These are phyloP conservation scores for Verticillium dahliae DNA, from an alignment of 2,329 filamentous ascomycete genomes.

Conservation along the genomic window DNA sequence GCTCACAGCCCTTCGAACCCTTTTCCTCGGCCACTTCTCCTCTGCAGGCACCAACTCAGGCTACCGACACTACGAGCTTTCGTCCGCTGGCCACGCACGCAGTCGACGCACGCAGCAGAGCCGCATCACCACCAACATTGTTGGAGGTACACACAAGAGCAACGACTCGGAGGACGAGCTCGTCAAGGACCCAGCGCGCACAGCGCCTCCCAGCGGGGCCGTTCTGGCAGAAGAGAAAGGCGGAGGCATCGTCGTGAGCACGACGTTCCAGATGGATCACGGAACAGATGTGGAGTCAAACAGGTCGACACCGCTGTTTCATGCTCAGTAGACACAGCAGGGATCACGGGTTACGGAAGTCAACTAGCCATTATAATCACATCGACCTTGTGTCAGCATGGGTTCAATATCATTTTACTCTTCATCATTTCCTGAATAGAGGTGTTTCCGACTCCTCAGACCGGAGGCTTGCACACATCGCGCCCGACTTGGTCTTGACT, in stretches of 20 bases:
- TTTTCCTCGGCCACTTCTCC: conserved; percentile 6
- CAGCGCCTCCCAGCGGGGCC: not conserved
- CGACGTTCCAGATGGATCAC: conserved; percentile 5
- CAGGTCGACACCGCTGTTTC: not conserved
- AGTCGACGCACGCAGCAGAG: conserved; percentile 5
- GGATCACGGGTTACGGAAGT: not conserved
- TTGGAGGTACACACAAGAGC: conserved; percentile 6
- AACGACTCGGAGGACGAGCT: conserved; percentile 9
- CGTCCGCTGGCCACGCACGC: conserved; percentile 2
- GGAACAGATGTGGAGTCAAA: not conserved
- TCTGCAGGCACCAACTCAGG: conserved; percentile 2
- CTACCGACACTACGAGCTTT: conserved; percentile 8
- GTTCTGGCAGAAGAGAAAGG: not conserved
- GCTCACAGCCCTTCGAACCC: conserved; percentile 3
- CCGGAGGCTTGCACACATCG: too few species aligned
- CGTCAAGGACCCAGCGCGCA: conserved; percentile 1
- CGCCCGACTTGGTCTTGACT: too few species aligned
- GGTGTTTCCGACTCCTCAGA: too few species aligned
- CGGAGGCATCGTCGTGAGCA: conserved; percentile 6
- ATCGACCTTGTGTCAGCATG: too few species aligned
- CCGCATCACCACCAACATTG: conserved; percentile 6
- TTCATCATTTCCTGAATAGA: too few species aligned
- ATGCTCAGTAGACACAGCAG: not conserved
- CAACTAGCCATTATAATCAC: too few species aligned
- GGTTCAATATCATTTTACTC: too few species aligned